Base-by-base conservation (phyloP, 371 early-diverging fungal species). In the Saksenaea vasiformis region DNA sequence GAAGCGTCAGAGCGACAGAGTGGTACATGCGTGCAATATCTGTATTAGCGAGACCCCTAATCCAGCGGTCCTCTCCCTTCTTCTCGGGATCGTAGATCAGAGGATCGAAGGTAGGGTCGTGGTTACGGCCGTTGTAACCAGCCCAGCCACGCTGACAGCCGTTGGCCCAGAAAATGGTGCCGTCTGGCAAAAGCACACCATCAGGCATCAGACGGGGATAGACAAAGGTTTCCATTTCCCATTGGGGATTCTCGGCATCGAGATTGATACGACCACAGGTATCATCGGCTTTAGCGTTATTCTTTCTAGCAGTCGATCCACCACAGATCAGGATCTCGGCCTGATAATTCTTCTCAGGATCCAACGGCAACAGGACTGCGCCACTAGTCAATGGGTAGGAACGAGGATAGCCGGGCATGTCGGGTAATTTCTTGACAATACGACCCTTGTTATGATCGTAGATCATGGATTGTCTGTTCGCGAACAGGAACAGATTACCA, bases 1-100 rank as follows among this genome's bases (percentile, higher is more conserved):
- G 88, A 15, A 90, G 58, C 0, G 88, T 74, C 14, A 79, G 67
- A 0, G 88, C 88, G 0, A 84, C 83, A 0, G 90, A 90, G 61
- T 89, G 88, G 60, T 90, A 89, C 83, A 90, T 80, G 17, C 91
- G 74, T 0, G 89, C 83, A 71, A 90, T 85, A 59, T 84, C 79
- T 5, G 88, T 84, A n/a, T 61, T 66, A 9, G 72, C 78, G n/a
- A 80, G 47, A 1, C 67, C 71, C 13, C 80, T 61, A 2, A 58
- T 68, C 85, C 84, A 85, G 26, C 84, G 71, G 1, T 73, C 26
- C 1, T 77, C 84, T 5, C 63, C 37, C 1, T 79, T 77, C 14
- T 72, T 72, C 3, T 58, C 56, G 13, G 85, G 85, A 28, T 85
- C 77, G 60, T 89, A 90, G 28, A 89, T 73, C 8, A 82, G 34